Evolutionary conservation across 345 rosid genomes (phyloP).

Genomic region (Ceriops zippeliana): DNA sequence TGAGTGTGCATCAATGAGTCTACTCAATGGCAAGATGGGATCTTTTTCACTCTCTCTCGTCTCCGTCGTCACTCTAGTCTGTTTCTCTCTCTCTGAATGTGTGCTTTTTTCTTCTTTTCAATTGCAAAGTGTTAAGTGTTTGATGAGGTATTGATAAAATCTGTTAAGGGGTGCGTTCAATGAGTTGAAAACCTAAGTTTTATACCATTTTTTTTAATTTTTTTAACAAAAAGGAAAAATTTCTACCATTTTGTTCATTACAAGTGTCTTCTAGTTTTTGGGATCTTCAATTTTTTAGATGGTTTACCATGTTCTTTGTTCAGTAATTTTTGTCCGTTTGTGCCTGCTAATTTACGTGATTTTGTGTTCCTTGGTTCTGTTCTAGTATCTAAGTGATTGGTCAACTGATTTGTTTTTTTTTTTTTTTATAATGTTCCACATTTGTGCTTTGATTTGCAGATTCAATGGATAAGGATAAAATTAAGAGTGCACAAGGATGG

Average conservation of each 20-base stretch:
- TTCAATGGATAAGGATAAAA: conserved; percentile 81
- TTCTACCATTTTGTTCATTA: too few relatives aligned
- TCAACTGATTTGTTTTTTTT: background rate
- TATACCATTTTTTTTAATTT: too few relatives aligned
- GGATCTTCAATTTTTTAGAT: too few relatives aligned
- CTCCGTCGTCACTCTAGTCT: conserved; percentile 75
- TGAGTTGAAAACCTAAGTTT: background rate
- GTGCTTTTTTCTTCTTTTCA: background rate
- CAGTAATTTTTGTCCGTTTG: background rate
- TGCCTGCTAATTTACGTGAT: background rate
- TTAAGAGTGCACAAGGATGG: conserved; percentile 97
- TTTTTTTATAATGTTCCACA: background rate
- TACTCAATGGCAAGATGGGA: conserved; percentile 87
- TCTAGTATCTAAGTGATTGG: background rate
- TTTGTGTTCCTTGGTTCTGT: background rate
- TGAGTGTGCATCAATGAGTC: conserved; percentile 54
- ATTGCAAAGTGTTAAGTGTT: background rate
- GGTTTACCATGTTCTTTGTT: too few relatives aligned
- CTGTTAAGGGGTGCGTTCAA: background rate
- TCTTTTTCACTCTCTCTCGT: conserved; percentile 87
- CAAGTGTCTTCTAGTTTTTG: background rate
- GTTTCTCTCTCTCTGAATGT: background rate
- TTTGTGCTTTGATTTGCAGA: conserved; percentile 38
- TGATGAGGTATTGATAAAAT: background rate
- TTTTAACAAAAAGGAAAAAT: too few relatives aligned